Conservation (phyloP, 2,329 filamentous ascomycete genomes). For the Phaeosphaeriaceae sp. region DNA sequence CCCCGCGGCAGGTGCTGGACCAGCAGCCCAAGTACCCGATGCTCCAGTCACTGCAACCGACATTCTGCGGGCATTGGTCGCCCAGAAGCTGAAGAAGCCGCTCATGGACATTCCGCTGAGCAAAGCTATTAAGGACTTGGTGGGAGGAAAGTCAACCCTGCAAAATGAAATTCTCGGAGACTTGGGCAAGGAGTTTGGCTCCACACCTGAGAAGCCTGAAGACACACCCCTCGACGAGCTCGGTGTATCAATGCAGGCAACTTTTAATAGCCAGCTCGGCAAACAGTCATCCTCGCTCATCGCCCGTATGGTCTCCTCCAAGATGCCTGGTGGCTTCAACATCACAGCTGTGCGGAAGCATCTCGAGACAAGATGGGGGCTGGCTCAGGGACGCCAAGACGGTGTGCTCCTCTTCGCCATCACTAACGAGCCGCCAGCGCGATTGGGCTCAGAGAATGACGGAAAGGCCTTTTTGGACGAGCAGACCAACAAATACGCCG, state of each 20-base stretch:
- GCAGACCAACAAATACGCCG: conserved; percentile 86
- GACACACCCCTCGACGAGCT: conserved; percentile 96
- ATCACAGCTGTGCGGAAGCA: conserved; percentile 96
- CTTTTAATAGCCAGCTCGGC: conserved; percentile 97
- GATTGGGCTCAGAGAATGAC: conserved; percentile 86
- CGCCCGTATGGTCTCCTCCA: conserved; percentile 93
- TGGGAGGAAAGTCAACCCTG: conserved; percentile 96
- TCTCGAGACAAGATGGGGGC: conserved; percentile 89
- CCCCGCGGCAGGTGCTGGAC: conserved; percentile 74
- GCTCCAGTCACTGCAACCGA: conserved; percentile 87
- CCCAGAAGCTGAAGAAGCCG: conserved; percentile 97
- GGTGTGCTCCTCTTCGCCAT: conserved; percentile 86
- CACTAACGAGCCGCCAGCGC: conserved; percentile 88
- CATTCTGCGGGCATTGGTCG: conserved; percentile 85
- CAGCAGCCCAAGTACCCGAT: conserved; percentile 85
- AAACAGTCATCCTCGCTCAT: conserved; percentile 95
- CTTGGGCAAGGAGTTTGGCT: conserved; percentile 96
- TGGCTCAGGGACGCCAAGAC: conserved; percentile 86
- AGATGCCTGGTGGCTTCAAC: conserved; percentile 99
- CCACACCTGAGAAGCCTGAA: conserved; percentile 97
- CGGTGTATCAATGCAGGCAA: conserved; percentile 92
- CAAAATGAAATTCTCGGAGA: conserved; percentile 99
- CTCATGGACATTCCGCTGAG: conserved; percentile 85
- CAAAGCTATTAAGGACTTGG: conserved; percentile 98
- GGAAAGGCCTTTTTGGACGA: conserved; percentile 93